Evolutionary conservation across 139 green algal species (phyloP).

Genomic region (Tetraselmis chui): DNA sequence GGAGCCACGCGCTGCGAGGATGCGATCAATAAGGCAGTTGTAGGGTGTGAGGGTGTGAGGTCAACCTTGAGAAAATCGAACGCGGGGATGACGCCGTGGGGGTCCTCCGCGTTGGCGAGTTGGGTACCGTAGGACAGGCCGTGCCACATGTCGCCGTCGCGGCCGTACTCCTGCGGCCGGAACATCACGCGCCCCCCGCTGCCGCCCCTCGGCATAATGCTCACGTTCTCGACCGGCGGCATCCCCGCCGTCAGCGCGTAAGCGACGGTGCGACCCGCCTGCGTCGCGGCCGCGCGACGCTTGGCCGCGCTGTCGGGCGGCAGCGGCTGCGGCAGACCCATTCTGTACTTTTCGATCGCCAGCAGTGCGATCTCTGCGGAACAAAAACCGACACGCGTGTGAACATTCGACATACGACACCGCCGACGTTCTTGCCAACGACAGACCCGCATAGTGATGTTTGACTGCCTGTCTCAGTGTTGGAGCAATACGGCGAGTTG

Average conservation of each 20-base stretch:
- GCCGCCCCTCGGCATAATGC: slow-evolving; percentile 37
- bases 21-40: no score
- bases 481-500: no score
- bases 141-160: slow-evolving; percentile 37
- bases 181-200: slow-evolving; percentile 41
- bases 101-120: not conserved
- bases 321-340: slow-evolving; percentile 38
- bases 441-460: no score
- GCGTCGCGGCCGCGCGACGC: slow-evolving; percentile 22
- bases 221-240: slow-evolving; percentile 41
- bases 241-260: slow-evolving; percentile 45
- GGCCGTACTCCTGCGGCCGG: slow-evolving; percentile 28
- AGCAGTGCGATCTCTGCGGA: not conserved
- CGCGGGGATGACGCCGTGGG: not conserved
- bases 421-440: no score
- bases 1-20: no score
- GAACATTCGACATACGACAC: no score
- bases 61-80: not conserved
- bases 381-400: no score
- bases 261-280: slow-evolving; percentile 44
- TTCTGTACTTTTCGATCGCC: slow-evolving; percentile 42
- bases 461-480: no score
- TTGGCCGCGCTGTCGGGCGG: slow-evolving; percentile 33
- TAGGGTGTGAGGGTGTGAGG: no score
- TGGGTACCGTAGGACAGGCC: slow-evolving; percentile 5